Evolutionary conservation across 2,329 filamentous ascomycete species (phyloP).

Genomic region (Hymenoscyphus salicellus): DNA sequence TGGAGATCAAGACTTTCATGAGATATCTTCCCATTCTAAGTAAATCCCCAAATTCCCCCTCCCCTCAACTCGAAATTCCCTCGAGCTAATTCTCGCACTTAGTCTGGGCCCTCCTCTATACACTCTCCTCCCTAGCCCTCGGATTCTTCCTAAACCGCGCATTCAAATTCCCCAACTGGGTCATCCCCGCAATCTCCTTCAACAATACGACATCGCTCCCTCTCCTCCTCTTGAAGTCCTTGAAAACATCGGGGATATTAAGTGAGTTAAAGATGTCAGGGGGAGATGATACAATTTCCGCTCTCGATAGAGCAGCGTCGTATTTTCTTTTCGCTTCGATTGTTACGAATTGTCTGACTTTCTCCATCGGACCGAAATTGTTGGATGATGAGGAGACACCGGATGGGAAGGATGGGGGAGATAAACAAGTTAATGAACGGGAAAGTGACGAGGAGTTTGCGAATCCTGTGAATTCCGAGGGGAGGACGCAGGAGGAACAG

Average conservation of each 20-base stretch:
- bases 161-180: conserved; percentile 51
- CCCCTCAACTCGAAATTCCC: neutral
- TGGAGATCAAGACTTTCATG: conserved; percentile 45
- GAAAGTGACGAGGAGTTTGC: conserved; percentile 30
- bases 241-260: conserved; percentile 49
- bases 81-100: conserved; percentile 16
- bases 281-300: conserved; percentile 42
- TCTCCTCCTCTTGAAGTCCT: conserved; percentile 46
- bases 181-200: conserved; percentile 52
- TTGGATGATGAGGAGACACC: conserved; percentile 40
- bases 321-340: conserved; percentile 65
- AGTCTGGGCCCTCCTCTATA: conserved; percentile 53
- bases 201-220: conserved; percentile 57
- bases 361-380: conserved; percentile 58
- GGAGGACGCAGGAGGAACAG: conserved; percentile 27
- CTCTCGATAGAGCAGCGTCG: conserved; percentile 56
- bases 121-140: conserved; percentile 46
- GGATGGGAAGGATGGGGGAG: conserved; percentile 29
- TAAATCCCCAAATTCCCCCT: conserved; percentile 27
- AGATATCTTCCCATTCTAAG: conserved; percentile 49
- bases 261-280: conserved; percentile 43
- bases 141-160: conserved; percentile 43
- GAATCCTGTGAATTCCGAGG: conserved; percentile 27
- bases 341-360: conserved; percentile 60
- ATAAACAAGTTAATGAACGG: conserved; percentile 19